Evolutionary conservation across 805 yeast genomes (phyloP).

Genomic region (Yarrowia osloensis): DNA sequence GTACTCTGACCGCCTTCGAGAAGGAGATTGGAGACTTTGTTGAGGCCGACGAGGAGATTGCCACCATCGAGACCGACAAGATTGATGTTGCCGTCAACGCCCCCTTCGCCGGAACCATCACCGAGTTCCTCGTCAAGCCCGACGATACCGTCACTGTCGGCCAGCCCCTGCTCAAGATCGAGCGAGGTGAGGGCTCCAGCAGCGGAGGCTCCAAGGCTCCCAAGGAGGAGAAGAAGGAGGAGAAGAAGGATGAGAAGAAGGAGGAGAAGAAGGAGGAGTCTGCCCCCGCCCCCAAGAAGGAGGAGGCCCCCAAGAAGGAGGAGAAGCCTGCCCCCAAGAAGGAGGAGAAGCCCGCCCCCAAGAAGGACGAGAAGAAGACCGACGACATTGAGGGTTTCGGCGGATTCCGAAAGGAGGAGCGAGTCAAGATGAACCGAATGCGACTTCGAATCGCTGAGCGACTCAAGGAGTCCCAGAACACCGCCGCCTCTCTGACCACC

Average conservation of each 20-base stretch:
- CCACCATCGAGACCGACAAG: slow-evolving; percentile 97
- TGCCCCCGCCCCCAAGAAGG: slow-evolving; percentile 35
- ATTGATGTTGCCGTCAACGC: slow-evolving; percentile 97
- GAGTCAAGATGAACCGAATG: slow-evolving; percentile 99
- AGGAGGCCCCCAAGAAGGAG: slow-evolving; percentile 39
- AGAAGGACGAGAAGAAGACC: slow-evolving; percentile 36
- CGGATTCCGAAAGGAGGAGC: slow-evolving; percentile 82
- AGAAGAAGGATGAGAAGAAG: slow-evolving; percentile 40
- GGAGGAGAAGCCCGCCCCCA: slow-evolving; percentile 36
- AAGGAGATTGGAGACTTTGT: slow-evolving; percentile 83
- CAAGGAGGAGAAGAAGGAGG: slow-evolving; percentile 38
- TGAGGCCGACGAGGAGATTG: slow-evolving; percentile 82
- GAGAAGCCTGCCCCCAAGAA: slow-evolving; percentile 32
- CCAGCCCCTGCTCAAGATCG: slow-evolving; percentile 85
- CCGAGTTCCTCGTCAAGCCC: slow-evolving; percentile 75
- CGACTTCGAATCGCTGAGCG: slow-evolving; percentile 98
- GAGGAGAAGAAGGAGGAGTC: slow-evolving; percentile 37
- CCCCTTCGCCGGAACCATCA: slow-evolving; percentile 86
- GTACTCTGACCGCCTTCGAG: slow-evolving; percentile 69
- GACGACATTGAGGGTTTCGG: slow-evolving; percentile 44
- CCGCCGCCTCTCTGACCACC: slow-evolving; percentile 96
- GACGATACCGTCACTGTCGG: slow-evolving; percentile 97
- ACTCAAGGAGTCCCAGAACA: slow-evolving; percentile 97
- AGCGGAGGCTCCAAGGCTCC: slow-evolving; percentile 43
- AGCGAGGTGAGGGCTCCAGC: slow-evolving; percentile 69